Base-by-base conservation (phyloP, 1,139 yeast species). In the Geotrichum siamense region DNA sequence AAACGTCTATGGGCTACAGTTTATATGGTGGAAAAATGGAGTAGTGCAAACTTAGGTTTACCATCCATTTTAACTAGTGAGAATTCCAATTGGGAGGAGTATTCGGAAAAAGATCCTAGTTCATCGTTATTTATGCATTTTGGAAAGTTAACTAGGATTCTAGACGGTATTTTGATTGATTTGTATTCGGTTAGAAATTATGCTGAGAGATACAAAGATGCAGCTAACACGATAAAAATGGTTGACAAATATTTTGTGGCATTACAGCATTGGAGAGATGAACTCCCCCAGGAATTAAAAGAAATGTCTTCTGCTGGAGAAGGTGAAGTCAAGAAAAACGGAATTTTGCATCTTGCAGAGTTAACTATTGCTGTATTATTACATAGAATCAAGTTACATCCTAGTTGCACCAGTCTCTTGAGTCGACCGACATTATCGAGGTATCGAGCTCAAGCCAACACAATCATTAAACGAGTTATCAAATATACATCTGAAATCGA, bases 1-100 rank as follows among this genome's bases (percentile, higher is more conserved):
- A 52, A 50, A n/a, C 53, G 63, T 15, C 53, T 63, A 13, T 62
- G 67, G 66, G 63, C 65, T 0, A 55, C 61, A 1, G 56, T 61
- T n/a, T 62, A 51, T 39, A 53, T 56, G n/a, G 57, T 57, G 44
- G 68, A 64, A 43, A 62, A 62, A 41, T 64, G 68, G 68, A 51
- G 59, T 10, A 53, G 65, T 1, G 60, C 59, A 4, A 55, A 54
- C 35, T 47, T 60, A 5, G 68, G 68, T 5, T 51, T 59, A 20
- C 68, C 68, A 2, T 52, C 63, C 5, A 38, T 62, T 40, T 44
- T 63, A 26, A 44, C 50, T 16, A 38, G 48, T 32, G 46, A 49
- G 16, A 52, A 57, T 41, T 48, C 57, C 3, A 58, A 55, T 15
- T 53, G 58, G 44, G 52, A 42, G 8, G 42, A 51, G n/a, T 62